Evolutionary conservation across 2,329 filamentous ascomycete species (phyloP).

Genomic region (Talaromyces sp.): DNA sequence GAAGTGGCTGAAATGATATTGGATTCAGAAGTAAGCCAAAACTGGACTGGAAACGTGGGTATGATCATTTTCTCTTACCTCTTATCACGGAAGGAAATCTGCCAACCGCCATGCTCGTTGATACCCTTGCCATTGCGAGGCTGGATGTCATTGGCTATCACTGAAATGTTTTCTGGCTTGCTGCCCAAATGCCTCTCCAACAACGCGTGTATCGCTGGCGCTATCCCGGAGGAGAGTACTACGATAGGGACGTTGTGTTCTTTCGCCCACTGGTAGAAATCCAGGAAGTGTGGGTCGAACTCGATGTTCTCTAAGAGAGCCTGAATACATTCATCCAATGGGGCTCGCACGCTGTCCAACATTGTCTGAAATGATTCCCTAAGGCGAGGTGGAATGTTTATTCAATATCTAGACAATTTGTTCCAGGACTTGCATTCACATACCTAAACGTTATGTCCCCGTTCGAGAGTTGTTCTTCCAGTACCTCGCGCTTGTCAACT

Average conservation of each 20-base stretch:
- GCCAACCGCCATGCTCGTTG: neutral
- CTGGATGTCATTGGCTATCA: neutral
- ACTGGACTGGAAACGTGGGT: neutral
- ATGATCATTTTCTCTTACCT: neutral
- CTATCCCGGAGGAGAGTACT: conserved; percentile 83
- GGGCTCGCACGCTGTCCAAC: neutral
- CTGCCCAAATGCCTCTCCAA: conserved; percentile 43
- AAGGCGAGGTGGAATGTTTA: neutral
- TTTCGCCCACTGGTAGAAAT: conserved; percentile 73
- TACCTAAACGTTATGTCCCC: neutral
- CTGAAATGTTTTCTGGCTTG: neutral
- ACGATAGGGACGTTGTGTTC: conserved; percentile 76
- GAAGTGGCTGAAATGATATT: neutral
- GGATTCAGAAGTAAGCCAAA: neutral
- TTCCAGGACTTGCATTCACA: neutral
- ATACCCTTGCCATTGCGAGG: neutral
- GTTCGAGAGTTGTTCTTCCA: neutral
- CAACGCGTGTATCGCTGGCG: conserved; percentile 76
- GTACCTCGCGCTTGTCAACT: neutral
- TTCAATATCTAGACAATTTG: neutral
- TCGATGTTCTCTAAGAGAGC: conserved; percentile 70
- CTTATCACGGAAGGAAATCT: neutral
- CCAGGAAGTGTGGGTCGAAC: conserved; percentile 74
- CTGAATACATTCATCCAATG: neutral
- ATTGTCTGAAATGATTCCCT: neutral